Evolutionary conservation across 192 early-diverging fungal genomes (phyloP), one percentile per base, ranked within the genome.

Genomic region (Phlyctochytrium planicorne): DNA sequence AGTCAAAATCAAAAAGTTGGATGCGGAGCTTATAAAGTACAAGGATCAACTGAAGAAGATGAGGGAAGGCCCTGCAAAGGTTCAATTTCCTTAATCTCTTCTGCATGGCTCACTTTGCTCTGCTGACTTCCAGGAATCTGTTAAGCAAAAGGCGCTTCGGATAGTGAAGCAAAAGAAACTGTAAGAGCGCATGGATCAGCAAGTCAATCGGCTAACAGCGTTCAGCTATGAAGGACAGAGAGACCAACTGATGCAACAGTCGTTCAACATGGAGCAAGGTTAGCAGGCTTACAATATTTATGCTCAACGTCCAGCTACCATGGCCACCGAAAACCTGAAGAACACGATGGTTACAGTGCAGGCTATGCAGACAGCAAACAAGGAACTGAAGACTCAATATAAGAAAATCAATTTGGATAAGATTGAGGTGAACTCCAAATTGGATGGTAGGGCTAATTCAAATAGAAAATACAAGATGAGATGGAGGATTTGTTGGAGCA

Each of bases 191-290:
- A 14, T 24, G 20, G 10, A 47, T 6, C 40, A 47, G 40, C 6
- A 14, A 20, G 40, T 3, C 20, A 14, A 23, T 24, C n/a, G 53
- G 4, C 53, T 3, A 2, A 17, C 33, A 34, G 1, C 31, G 24
- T 23, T 30, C 70, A 91, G 86, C 23, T 92, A 96, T 75, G 97
- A 99, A 76, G 82, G 80, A 30, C 96, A 98, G 77, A 84, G 93
- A 36, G 95, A 99, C 66, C 91, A 95, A 70, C 84, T 98, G 52
- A 89, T 89, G 78, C 94, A 96, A 75, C 95, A 98, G 77, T 89
- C 95, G 32, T 98, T 95, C 73, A 99, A 98, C 80, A 99, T 99
- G 97, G 97, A 99, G 77, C 94, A 96, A 81, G 91, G 93, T 50
- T 75, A 80, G 53, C 84, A 91, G 66, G 16, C 14, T 62, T 57